Conservation (phyloP, 345 rosid genomes). For the Microthlaspi erraticum region DNA sequence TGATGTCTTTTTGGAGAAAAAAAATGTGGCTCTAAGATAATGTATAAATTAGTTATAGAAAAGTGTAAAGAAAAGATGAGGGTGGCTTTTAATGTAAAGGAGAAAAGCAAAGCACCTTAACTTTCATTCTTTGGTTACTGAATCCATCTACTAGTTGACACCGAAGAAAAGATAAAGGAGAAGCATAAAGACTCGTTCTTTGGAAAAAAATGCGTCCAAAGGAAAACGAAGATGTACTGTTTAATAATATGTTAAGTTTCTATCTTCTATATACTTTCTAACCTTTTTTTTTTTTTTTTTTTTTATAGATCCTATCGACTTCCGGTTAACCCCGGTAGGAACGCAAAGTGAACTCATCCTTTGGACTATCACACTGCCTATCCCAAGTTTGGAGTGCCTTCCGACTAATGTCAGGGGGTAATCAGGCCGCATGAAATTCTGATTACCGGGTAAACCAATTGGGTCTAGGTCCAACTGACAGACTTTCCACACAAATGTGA, state of each 20-base stretch:
- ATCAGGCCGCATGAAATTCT: too few species aligned
- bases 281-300: background rate
- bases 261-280: background rate
- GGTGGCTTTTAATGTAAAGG: slow-evolving; percentile 19
- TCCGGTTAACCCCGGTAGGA: too few species aligned
- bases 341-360: too few species aligned
- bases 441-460: too few species aligned
- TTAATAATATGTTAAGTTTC: background rate
- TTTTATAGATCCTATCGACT: too few species aligned
- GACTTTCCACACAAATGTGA: too few species aligned
- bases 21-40: background rate
- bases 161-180: slow-evolving; percentile 14
- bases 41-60: slow-evolving; percentile 1
- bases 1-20: slow-evolving; percentile 14
- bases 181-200: slow-evolving; percentile 22
- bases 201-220: background rate
- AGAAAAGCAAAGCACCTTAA: slow-evolving; percentile 30
- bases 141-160: slow-evolving; percentile 9
- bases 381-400: too few species aligned
- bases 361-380: too few species aligned
- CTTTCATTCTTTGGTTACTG: slow-evolving; percentile 1
- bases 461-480: too few species aligned
- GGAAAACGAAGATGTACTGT: background rate
- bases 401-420: too few species aligned
- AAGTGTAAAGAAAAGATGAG: slow-evolving; percentile 12